phyloP scores from a whole-genome alignment of 257 asterid species.

The Leptodermis oblonga region DNA sequence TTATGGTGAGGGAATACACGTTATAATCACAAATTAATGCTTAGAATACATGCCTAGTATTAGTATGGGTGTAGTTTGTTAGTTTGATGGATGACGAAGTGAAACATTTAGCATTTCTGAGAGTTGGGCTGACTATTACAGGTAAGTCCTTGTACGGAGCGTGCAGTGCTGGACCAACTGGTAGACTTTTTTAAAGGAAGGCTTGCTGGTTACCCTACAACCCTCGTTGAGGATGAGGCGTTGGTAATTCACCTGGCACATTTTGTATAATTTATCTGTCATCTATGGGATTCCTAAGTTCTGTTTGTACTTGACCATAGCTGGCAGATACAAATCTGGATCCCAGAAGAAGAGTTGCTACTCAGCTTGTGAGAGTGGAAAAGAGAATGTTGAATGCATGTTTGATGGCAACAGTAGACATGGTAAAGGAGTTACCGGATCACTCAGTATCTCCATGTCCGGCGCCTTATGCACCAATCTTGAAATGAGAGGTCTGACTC shows the following conservation, averaged over 20 bases:
- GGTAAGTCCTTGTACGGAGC: constrained; percentile 95
- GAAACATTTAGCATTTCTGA: not conserved
- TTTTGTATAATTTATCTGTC: not conserved
- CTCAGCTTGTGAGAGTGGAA: constrained; percentile 81
- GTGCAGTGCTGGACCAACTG: constrained; percentile 91
- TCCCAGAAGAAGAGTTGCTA: constrained; percentile 82
- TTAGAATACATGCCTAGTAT: not conserved
- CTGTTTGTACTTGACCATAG: constrained; percentile 28
- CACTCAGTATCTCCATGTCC: constrained; percentile 84
- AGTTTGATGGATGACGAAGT: not conserved
- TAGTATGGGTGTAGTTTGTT: not conserved
- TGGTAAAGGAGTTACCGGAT: constrained; percentile 83
- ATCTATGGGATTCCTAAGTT: not conserved
- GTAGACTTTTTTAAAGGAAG: constrained; percentile 62
- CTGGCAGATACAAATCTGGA: constrained; percentile 62
- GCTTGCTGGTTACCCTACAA: constrained; percentile 78
- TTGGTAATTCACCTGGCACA: constrained; percentile 43
- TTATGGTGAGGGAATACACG: not conserved
- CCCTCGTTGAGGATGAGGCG: constrained; percentile 73
- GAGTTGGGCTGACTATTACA: constrained; percentile 13
- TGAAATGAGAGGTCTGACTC: constrained; percentile 53
- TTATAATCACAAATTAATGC: not conserved
- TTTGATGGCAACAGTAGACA: constrained; percentile 61
- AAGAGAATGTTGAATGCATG: constrained; percentile 80
- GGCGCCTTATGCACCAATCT: constrained; percentile 75